Evolutionary conservation across 2,329 filamentous ascomycete species (phyloP), one percentile per base, ranked within the genome.

Genomic region (Venturia oleaginea): DNA sequence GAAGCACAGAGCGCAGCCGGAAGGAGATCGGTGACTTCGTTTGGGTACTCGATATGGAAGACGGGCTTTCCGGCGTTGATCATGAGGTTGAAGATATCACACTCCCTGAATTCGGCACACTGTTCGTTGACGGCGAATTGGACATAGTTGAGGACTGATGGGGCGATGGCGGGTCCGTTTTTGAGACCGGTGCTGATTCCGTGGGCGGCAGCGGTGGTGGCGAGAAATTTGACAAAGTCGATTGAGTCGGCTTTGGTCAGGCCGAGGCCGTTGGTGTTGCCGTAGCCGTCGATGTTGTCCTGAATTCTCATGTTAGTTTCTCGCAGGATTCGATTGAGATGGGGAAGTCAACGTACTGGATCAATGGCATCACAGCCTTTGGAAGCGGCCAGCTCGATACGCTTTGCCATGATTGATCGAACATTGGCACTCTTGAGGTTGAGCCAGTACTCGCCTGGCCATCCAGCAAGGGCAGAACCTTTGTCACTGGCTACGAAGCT

Each of bases 51-150:
- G 67, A 90, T 88, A 71, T 89, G 84, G 72, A 90, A 89, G 37
- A 90, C 87, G 1, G 87, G 86, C 72, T 90, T 89, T 34, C 79
- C 78, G 7, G 80, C 81, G 11, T 79, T 69, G 65, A 86, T 80
- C 70, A 89, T 89, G 3, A 80, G 73, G 3, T 76, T 73, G 71
- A 85, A 89, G 1, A 74, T 79, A 42, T 76, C 75, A 70, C 87
- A 89, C 71, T 89, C 86, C 6, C 75, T 65, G 68, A 83, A 84
- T 70, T 86, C 68, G 17, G 81, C 79, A 71, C 88, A 90, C 74
- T 89, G 81, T 77, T 90, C 88, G 73, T 89, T 88, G 68, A 91
- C 86, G 7, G 80, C 81, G 75, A 87, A 91, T 69, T 88, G 78
- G 63, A 88, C 81, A 5, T 81, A 72, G 40, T 77, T 72, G 8